These are phyloP conservation scores for Trichomonascus vanleenenianus DNA, from an alignment of 805 yeast genomes.

Conservation along the genomic window DNA sequence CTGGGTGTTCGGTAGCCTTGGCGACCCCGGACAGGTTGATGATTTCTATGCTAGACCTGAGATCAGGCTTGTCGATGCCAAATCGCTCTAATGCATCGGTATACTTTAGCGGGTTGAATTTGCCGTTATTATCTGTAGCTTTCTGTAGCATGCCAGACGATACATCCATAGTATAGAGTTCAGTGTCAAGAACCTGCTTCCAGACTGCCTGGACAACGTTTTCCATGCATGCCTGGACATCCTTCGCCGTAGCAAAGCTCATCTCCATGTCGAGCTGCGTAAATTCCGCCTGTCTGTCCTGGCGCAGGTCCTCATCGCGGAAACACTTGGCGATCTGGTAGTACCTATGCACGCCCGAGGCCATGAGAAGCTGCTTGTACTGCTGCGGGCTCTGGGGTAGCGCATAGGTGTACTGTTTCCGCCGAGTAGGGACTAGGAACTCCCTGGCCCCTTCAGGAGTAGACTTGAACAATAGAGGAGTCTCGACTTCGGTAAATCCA, in stretches of 20 bases:
- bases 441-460: slow-evolving; percentile 99
- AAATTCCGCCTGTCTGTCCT: slow-evolving; percentile 96
- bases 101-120: slow-evolving; percentile 41
- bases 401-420: slow-evolving; percentile 60
- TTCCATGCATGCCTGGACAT: slow-evolving; percentile 62
- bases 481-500: slow-evolving; percentile 76
- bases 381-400: slow-evolving; percentile 98
- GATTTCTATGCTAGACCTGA: slow-evolving; percentile 49
- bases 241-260: slow-evolving; percentile 65
- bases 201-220: slow-evolving; percentile 48
- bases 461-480: slow-evolving; percentile 87
- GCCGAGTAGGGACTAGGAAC: slow-evolving; percentile 86
- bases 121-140: background rate
- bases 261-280: slow-evolving; percentile 96
- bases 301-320: slow-evolving; percentile 90
- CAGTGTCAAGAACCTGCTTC: slow-evolving; percentile 24
- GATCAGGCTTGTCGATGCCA: slow-evolving; percentile 94
- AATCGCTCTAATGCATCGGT: slow-evolving; percentile 58
- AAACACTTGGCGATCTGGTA: slow-evolving; percentile 92
- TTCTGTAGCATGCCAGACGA: slow-evolving; percentile 11
- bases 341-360: slow-evolving; percentile 80
- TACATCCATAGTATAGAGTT: slow-evolving; percentile 28
- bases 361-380: slow-evolving; percentile 90
- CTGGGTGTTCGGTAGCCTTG: slow-evolving; percentile 29
- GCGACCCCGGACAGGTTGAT: slow-evolving; percentile 39